Evolutionary conservation across 441 rosid genomes (phyloP), one percentile per base, ranked within the genome.

Genomic region (Erodium texanum): DNA sequence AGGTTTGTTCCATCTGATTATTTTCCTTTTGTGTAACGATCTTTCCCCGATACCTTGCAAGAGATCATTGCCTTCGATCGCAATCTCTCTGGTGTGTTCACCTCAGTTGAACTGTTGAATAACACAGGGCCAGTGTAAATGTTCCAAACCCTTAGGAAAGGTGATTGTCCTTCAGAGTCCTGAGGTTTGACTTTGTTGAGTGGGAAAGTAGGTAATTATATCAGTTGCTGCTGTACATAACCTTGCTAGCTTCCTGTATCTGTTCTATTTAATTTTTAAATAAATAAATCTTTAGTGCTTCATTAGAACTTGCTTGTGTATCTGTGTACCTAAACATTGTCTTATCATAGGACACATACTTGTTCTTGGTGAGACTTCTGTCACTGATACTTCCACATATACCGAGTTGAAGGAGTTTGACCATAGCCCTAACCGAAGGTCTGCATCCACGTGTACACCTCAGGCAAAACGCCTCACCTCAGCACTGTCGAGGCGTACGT

Each of bases 1-100:
- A 88, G 72, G 41, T 7, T 48, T 19, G 11, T 41, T 68, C 34
- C 69, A 54, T 74, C 69, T 73, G 65, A 38, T 75, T 14, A 70
- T 70, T 69, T 50, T 23, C 67, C 65, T 73, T 65, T 52, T 54
- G 5, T 48, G 16, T 12, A 7, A 48, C 5, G 3, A n/a, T 68
- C 68, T 50, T 66, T 62, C 27, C 74, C 54, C 22, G 54, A 45
- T 36, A 54, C 66, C 41, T 59, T 68, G 71, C 56, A 63, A 75
- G 70, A 73, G 65, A 65, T 66, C 24, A 68, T 64, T 74, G 68
- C 74, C 73, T 54, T 75, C 71, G 32, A 66, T 75, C 73, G 74
- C 66, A 72, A 65, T 73, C 59, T 15, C 72, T 70, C 48, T n/a
- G n/a, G 63, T 68, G 68, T 65, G 56, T 65, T 67, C 63, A 45